Conservation (phyloP, 352 stramenopile genomes). For the Pythium phragmitis region DNA sequence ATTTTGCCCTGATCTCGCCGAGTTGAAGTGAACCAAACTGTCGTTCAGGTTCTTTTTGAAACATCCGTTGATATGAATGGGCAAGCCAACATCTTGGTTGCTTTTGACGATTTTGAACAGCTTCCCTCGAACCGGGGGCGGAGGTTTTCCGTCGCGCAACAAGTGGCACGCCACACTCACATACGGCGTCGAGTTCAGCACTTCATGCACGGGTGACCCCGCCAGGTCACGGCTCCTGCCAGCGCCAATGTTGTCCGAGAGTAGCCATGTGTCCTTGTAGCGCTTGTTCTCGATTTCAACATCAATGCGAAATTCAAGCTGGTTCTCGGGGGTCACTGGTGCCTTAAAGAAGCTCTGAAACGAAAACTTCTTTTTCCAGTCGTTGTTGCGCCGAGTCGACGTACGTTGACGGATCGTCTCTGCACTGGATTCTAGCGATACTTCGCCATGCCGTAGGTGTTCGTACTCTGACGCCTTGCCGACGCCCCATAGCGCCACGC, state of each 20-base stretch:
- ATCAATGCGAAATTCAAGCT: constrained; percentile 64
- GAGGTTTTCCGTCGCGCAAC: constrained; percentile 44
- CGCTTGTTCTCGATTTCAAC: constrained; percentile 59
- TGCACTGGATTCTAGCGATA: constrained; percentile 35
- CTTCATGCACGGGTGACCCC: constrained; percentile 55
- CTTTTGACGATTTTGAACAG: constrained; percentile 64
- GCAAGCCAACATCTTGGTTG: constrained; percentile 45
- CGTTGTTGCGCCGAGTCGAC: constrained; percentile 44
- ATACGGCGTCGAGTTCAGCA: constrained; percentile 60
- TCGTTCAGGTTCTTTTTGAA: constrained; percentile 69
- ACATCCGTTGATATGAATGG: constrained; percentile 72
- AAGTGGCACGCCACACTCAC: constrained; percentile 65
- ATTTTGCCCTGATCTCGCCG: constrained; percentile 29
- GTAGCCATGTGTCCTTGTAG: constrained; percentile 55
- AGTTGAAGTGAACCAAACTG: constrained; percentile 22
- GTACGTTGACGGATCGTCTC: constrained; percentile 47
- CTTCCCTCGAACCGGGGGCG: constrained; percentile 44
- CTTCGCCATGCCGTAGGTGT: constrained; percentile 51
- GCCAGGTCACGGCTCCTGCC: constrained; percentile 71
- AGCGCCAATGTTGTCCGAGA: constrained; percentile 64
- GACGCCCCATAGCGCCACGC: constrained; percentile 64
- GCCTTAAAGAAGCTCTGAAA: constrained; percentile 80
- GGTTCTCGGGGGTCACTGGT: constrained; percentile 51
- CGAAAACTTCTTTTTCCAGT: constrained; percentile 81
- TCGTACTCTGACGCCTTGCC: constrained; percentile 65